Conservation (phyloP, 2,329 filamentous ascomycete species). For the Ophioceras dolichostomum region DNA sequence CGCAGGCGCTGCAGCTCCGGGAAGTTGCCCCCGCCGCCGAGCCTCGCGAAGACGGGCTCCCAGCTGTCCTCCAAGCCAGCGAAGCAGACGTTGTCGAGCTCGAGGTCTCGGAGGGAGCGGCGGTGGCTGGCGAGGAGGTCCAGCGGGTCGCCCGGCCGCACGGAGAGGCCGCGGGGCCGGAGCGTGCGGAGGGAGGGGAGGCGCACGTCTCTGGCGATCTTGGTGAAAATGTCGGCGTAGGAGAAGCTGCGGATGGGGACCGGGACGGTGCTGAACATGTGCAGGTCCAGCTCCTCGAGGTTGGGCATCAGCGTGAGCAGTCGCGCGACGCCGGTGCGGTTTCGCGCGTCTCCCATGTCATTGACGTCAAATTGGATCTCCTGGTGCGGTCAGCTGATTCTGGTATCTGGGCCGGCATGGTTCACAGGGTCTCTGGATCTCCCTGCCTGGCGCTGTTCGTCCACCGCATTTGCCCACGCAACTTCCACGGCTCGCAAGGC, state of each 20-base stretch:
- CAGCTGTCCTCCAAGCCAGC: too few relatives aligned
- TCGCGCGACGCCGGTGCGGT: background rate
- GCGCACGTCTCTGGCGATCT: background rate
- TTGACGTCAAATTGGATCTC: too few relatives aligned
- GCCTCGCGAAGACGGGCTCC: too few relatives aligned
- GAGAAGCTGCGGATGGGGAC: background rate
- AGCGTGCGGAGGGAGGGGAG: background rate
- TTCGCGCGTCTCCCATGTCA: background rate
- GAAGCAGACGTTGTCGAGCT: background rate
- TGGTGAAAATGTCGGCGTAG: background rate
- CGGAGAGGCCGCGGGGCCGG: background rate
- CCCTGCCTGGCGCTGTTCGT: too few relatives aligned
- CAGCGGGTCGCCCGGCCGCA: too few relatives aligned
- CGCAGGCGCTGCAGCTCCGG: too few relatives aligned
- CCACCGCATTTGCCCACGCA: too few relatives aligned
- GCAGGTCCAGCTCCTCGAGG: background rate
- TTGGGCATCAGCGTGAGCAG: background rate
- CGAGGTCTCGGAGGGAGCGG: background rate
- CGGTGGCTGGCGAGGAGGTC: background rate
- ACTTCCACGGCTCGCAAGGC: too few relatives aligned
- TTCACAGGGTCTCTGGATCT: too few relatives aligned
- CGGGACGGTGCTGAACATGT: background rate
- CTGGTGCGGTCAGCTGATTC: too few relatives aligned
- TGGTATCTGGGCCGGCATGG: too few relatives aligned
- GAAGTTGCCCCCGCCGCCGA: too few relatives aligned